Evolutionary conservation across 2,329 filamentous ascomycete species (phyloP), one percentile per base, ranked within the genome.

Genomic region (Neofusicoccum laricinum): DNA sequence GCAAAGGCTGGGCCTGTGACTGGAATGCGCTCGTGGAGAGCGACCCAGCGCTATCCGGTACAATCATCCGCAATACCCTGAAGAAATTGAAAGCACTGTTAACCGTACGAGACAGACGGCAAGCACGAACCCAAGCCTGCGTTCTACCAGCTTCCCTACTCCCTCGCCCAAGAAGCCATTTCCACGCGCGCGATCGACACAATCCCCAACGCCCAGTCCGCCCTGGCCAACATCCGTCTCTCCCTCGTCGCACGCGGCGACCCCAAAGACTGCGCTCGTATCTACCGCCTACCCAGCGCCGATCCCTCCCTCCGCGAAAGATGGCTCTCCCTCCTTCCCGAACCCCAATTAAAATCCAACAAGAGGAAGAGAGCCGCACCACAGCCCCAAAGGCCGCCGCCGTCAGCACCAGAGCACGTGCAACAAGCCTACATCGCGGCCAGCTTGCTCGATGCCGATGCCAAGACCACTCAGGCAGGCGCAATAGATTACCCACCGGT

Each of bases 1-100:
- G 95, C 1, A 79, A 86, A 61, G 93, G 93, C 0, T 92, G 91
- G 84, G 86, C 87, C 10, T 97, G 91, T 76, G 92, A 96, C 72
- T 97, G 92, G 84, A 89, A 92, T 43, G 30, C 11, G 30, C 21
- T 59, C 15, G 32, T 21, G 11, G 30, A n/a, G 19, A 19, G 15
- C 17, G 19, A 6, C 14, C 14, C 34, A n/a, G 45, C 25, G 3
- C 11, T 43, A 49, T 34, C 50, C 12, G 51, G 40, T 30, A 57
- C 8, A 21, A 30, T 5, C 6, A 30, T 14, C 11, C 2, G 1
- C 21, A 45, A 25, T 8, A 30, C 6, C 12, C 17, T 12, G 45
- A 30, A 30, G 45, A 49, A 15, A 5, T 6, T 8, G 17, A n/a
- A n/a, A n/a, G n/a, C n/a, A n/a, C 40, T 55, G 21, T 40, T 41